A percentile compares a stretch with the other conserved stretches of the same genome.
phyloP scores from a whole-genome alignment of 2,329 filamentous ascomycete genomes.

The Xylariaceae sp. region DNA sequence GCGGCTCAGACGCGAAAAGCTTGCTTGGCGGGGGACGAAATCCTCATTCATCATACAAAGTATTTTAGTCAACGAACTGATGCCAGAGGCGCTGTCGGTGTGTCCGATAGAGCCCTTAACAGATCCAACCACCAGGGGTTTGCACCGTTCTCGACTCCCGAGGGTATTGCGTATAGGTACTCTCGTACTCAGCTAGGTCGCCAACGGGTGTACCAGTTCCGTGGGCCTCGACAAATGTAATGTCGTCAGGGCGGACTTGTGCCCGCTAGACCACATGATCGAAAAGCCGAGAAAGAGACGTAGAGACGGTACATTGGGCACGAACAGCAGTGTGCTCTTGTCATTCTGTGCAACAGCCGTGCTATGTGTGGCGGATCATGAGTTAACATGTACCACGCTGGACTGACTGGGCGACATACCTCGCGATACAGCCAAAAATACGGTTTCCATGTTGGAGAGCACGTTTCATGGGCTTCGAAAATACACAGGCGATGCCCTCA shows the following conservation, averaged over 20 bases:
- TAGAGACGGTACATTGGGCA: constrained; percentile 35
- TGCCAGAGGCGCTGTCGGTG: constrained; percentile 32
- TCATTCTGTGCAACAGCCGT: constrained; percentile 41
- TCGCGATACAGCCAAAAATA: too few species aligned
- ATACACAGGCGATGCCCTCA: constrained; percentile 46
- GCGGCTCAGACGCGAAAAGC: constrained; percentile 31
- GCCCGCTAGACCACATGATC: constrained; percentile 25
- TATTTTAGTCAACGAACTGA: constrained; percentile 32
- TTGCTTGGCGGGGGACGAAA: constrained; percentile 34
- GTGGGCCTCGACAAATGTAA: constrained; percentile 37
- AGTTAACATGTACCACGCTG: too few species aligned
- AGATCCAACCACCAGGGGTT: constrained; percentile 24
- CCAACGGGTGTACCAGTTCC: constrained; percentile 44
- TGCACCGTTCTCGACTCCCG: constrained; percentile 3
- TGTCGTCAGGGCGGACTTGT: constrained; percentile 14
- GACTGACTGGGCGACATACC: too few species aligned
- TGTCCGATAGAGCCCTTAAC: constrained; percentile 37
- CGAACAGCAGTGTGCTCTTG: constrained; percentile 37
- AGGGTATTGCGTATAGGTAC: constrained; percentile 26
- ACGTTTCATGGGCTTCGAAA: constrained; percentile 49
- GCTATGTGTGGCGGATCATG: too few species aligned
- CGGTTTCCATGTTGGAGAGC: constrained; percentile 50
- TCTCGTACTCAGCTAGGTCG: constrained; percentile 33
- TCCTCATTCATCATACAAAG: constrained; percentile 28
- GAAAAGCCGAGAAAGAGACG: constrained; percentile 28